Percentiles rank a stretch among this genome's conserved stretches.
phyloP scores from a whole-genome alignment of 305 asterid genomes.

The Fraxinus greggii region DNA sequence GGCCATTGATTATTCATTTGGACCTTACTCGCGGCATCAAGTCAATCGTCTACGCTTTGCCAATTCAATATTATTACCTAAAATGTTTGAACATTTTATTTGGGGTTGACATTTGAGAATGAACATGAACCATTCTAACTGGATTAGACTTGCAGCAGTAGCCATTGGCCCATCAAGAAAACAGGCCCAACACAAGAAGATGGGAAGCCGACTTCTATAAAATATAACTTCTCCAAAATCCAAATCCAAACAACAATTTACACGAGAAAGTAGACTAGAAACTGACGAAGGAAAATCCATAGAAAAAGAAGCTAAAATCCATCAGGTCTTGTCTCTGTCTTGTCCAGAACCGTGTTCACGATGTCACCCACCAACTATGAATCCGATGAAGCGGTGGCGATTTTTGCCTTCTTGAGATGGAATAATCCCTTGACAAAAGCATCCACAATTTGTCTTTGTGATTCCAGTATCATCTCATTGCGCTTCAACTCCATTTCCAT shows the following conservation, averaged over 20 bases:
- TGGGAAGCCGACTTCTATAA: background rate
- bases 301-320: no score
- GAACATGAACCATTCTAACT: no score
- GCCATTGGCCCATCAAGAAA: background rate
- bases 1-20: background rate
- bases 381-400: no score
- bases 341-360: no score
- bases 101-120: background rate
- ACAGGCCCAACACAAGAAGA: background rate
- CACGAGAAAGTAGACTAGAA: no score
- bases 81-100: background rate
- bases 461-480: conserved; percentile 66
- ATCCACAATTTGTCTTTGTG: conserved; percentile 79
- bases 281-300: no score
- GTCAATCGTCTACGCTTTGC: background rate
- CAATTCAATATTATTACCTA: background rate
- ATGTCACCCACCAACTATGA: no score
- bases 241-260: no score
- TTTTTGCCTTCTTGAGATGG: conserved; percentile 42
- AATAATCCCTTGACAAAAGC: conserved; percentile 64
- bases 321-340: no score
- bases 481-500: conserved; percentile 94
- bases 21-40: background rate
- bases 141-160: background rate
- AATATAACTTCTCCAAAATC: no score